Conservation (phyloP, 345 rosid species). For the Camelina neglecta region DNA sequence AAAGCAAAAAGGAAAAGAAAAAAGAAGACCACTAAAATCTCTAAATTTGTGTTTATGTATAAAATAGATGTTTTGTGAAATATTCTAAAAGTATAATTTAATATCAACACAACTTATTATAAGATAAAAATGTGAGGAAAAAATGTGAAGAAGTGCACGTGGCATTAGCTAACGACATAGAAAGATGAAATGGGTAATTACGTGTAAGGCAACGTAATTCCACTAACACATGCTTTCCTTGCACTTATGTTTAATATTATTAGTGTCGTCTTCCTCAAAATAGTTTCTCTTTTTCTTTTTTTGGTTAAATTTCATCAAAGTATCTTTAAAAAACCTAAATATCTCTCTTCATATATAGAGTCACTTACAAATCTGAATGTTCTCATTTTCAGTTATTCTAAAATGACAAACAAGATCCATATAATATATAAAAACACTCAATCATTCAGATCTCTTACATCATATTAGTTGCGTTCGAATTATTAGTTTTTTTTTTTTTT, state of each 20-base stretch:
- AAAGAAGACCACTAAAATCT: not conserved
- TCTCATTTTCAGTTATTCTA: slow-evolving; percentile 4
- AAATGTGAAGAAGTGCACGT: slow-evolving; percentile 43
- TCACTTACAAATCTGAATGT: slow-evolving; percentile 21
- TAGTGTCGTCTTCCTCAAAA: slow-evolving; percentile 33
- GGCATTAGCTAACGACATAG: slow-evolving; percentile 48
- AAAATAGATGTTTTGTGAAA: not conserved
- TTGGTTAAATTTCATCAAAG: not conserved
- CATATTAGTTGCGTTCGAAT: slow-evolving; percentile 12
- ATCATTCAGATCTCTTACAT: slow-evolving; percentile 27
- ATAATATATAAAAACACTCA: not conserved
- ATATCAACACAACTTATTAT: not conserved
- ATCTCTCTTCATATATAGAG: slow-evolving; percentile 30
- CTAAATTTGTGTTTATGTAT: not conserved
- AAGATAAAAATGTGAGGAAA: not conserved
- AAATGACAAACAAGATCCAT: slow-evolving; percentile 28
- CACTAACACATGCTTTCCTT: slow-evolving; percentile 47
- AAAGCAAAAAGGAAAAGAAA: not conserved
- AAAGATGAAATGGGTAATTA: slow-evolving; percentile 35
- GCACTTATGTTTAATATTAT: slow-evolving; percentile 12
- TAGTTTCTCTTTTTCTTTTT: slow-evolving; percentile 8
- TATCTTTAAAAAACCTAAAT: not conserved
- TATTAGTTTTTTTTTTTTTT: not conserved
- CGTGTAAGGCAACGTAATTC: slow-evolving; percentile 52
- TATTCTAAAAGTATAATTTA: not conserved